These are phyloP conservation scores for Coriolopsis trogii DNA, from an alignment of 1,284 basidiomycete species.

Conservation along the genomic window DNA sequence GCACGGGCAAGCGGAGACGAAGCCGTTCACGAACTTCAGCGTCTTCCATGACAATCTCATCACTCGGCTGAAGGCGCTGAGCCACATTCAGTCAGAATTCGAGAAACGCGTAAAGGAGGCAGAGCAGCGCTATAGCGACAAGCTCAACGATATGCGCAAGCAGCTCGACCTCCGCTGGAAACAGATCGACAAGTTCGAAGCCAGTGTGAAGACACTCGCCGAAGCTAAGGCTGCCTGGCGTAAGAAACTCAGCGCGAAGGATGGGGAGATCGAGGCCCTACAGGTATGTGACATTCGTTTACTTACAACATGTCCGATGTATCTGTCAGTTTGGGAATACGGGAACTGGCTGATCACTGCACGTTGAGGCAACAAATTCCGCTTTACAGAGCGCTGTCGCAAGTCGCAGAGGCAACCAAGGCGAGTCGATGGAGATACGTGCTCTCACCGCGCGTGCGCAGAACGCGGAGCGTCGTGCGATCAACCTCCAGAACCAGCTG, in stretches of 20 bases:
- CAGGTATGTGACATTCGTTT: too few relatives aligned
- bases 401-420: constrained; percentile 65
- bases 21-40: constrained; percentile 90
- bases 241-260: constrained; percentile 79
- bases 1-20: constrained; percentile 75
- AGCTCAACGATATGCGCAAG: constrained; percentile 79
- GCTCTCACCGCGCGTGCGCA: constrained; percentile 72
- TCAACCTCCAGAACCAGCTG: constrained; percentile 84
- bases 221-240: constrained; percentile 90
- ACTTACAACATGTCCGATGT: too few relatives aligned
- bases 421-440: constrained; percentile 73
- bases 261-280: constrained; percentile 86
- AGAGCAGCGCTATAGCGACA: constrained; percentile 74
- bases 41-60: constrained; percentile 97
- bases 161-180: constrained; percentile 90
- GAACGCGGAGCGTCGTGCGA: constrained; percentile 82
- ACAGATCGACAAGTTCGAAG: constrained; percentile 93
- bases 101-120: constrained; percentile 85
- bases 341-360: too few relatives aligned
- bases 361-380: constrained; percentile 73
- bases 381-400: constrained; percentile 81
- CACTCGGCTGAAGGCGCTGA: constrained; percentile 81
- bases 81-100: constrained; percentile 83
- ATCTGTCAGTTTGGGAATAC: too few relatives aligned
- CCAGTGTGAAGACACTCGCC: constrained; percentile 81